These are phyloP conservation scores for Malus hybrid DNA, from an alignment of 331 rosid species.

Conservation along the genomic window DNA sequence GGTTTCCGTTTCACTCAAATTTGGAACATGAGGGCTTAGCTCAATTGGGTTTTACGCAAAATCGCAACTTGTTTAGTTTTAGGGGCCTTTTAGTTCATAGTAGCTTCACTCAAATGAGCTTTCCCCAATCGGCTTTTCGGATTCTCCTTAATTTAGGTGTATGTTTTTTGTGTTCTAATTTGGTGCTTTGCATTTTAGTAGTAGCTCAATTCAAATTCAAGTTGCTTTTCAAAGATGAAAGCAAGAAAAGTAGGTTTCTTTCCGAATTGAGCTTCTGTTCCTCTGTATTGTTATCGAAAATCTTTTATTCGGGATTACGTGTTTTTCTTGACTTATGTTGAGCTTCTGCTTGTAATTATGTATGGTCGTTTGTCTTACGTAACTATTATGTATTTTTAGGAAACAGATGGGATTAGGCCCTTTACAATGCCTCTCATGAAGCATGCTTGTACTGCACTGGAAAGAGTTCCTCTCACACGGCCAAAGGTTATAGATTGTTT, in stretches of 20 bases:
- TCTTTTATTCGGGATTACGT: background rate
- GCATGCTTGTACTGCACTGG: slow-evolving; percentile 91
- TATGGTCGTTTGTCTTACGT: slow-evolving; percentile 8
- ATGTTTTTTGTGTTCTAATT: background rate
- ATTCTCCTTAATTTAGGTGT: background rate
- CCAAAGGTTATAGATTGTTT: slow-evolving; percentile 62
- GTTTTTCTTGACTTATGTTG: background rate
- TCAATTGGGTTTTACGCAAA: background rate
- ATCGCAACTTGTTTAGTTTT: no score
- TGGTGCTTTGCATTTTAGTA: background rate
- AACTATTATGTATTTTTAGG: slow-evolving; percentile 39
- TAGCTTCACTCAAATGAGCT: background rate
- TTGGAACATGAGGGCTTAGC: background rate
- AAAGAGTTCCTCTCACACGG: slow-evolving; percentile 86
- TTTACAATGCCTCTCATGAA: slow-evolving; percentile 94
- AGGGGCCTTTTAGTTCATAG: background rate
- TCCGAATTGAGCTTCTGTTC: background rate
- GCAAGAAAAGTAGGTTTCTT: background rate
- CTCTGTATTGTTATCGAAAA: background rate
- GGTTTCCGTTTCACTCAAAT: background rate
- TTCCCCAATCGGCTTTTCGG: background rate
- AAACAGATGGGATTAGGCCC: slow-evolving; percentile 85
- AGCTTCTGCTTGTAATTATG: background rate
- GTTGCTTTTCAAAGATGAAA: background rate
- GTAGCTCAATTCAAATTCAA: background rate